phyloP scores from a whole-genome alignment of 1,284 basidiomycete species.

The Cutaneotrichosporon cavernicola region DNA sequence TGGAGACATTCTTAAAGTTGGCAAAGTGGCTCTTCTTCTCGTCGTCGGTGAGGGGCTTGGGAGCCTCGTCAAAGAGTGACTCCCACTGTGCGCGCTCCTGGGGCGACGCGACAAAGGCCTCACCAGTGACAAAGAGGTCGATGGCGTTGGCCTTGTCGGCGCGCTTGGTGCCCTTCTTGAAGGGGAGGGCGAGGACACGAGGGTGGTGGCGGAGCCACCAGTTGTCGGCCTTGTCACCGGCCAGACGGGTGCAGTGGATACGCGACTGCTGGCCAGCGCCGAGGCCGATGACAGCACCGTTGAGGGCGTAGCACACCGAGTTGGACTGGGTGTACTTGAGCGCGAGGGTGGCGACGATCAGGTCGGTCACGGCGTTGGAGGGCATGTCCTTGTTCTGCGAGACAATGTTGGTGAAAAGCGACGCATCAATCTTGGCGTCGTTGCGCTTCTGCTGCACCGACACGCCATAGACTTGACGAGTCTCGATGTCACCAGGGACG shows the following conservation, averaged over 20 bases:
- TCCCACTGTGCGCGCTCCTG: constrained; percentile 92
- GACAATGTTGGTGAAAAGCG: constrained; percentile 84
- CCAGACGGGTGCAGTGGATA: constrained; percentile 98
- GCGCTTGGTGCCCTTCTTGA: constrained; percentile 96
- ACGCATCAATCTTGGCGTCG: constrained; percentile 79
- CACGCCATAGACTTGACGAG: constrained; percentile 92
- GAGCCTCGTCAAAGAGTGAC: constrained; percentile 73
- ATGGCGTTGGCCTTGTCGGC: constrained; percentile 96
- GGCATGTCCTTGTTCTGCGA: constrained; percentile 82
- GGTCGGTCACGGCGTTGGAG: constrained; percentile 69
- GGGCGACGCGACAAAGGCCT: constrained; percentile 70
- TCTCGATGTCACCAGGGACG: constrained; percentile 75
- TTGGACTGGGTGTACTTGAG: constrained; percentile 99
- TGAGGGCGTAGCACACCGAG: constrained; percentile 93
- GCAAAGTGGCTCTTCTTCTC: constrained; percentile 74
- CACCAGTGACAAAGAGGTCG: constrained; percentile 91
- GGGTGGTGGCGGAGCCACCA: constrained; percentile 99
- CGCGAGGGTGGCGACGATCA: constrained; percentile 91
- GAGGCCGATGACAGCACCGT: constrained; percentile 90
- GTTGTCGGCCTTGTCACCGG: constrained; percentile 95
- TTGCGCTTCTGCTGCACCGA: constrained; percentile 89
- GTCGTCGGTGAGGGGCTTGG: constrained; percentile 65
- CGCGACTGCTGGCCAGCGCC: constrained; percentile 98
- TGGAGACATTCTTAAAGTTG: constrained; percentile 78
- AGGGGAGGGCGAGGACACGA: constrained; percentile 65